Evolutionary conservation across 108 stramenopile genomes (phyloP).

Genomic region (Aureococcus anophagefferens): DNA sequence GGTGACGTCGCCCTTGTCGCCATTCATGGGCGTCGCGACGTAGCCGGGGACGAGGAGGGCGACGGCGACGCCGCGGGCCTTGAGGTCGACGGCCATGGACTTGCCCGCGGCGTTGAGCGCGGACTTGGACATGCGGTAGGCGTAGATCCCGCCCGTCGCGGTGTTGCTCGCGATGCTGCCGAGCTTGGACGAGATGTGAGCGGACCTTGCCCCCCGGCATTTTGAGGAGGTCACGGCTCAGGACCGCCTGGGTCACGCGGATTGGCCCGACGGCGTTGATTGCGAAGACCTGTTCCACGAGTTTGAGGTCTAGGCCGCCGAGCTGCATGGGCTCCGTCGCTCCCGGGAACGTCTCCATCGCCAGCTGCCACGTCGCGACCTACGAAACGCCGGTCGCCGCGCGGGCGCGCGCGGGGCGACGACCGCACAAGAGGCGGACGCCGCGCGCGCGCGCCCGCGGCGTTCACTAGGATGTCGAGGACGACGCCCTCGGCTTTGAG

Average conservation of each 20-base stretch:
- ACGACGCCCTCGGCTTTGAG: no score
- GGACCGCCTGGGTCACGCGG: slow-evolving; percentile 11
- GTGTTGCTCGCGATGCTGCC: slow-evolving; percentile 14
- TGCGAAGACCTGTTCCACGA: slow-evolving; percentile 11
- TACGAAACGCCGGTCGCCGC: no score
- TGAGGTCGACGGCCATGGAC: slow-evolving; percentile 14
- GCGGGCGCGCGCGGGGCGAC: no score
- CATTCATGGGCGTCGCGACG: no score
- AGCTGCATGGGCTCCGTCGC: no score
- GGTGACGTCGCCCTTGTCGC: no score
- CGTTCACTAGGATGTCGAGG: no score
- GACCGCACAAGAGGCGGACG: no score
- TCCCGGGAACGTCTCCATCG: no score
- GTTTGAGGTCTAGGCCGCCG: slow-evolving; percentile 1
- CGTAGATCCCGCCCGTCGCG: slow-evolving; percentile 3
- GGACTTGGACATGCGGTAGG: slow-evolving; percentile 20
- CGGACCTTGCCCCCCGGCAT: slow-evolving; percentile 10
- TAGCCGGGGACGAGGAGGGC: slow-evolving; percentile 11
- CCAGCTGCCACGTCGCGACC: no score
- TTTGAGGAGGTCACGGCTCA: slow-evolving; percentile 2
- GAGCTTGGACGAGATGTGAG: slow-evolving; percentile 15
- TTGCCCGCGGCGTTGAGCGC: slow-evolving; percentile 13
- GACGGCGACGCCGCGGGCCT: slow-evolving; percentile 12
- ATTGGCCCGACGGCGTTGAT: slow-evolving; percentile 14
- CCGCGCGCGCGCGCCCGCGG: no score